Evolutionary conservation across 768 basidiomycete genomes (phyloP).

Genomic region (Suillus weaverae): DNA sequence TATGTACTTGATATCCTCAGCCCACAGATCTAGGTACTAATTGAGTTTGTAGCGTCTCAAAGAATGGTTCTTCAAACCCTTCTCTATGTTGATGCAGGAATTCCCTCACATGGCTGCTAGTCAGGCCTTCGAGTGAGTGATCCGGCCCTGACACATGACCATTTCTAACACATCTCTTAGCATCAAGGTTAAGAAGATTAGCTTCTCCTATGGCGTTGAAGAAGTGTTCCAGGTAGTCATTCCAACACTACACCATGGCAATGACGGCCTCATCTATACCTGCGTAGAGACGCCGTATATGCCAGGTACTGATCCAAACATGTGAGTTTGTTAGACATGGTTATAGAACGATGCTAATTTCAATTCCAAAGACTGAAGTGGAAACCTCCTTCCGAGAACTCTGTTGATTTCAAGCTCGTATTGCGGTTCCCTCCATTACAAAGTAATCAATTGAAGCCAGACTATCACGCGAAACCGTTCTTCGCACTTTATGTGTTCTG

Average conservation of each 20-base stretch:
- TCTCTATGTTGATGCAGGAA: slow-evolving; percentile 64
- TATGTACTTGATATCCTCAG: slow-evolving; percentile 37
- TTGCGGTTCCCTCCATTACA: slow-evolving; percentile 82
- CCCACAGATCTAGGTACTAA: neutral
- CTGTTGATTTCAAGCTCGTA: slow-evolving; percentile 94
- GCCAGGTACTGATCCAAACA: slow-evolving; percentile 81
- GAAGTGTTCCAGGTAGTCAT: slow-evolving; percentile 85
- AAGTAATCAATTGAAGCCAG: slow-evolving; percentile 58
- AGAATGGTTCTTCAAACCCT: slow-evolving; percentile 83
- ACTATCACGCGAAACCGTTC: slow-evolving; percentile 81
- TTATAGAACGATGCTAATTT: slow-evolving; percentile 9
- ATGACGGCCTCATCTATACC: slow-evolving; percentile 96
- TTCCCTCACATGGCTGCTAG: slow-evolving; percentile 62
- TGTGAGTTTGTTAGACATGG: slow-evolving; percentile 50
- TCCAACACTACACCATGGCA: slow-evolving; percentile 83
- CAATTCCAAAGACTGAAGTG: slow-evolving; percentile 76
- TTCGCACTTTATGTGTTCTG: slow-evolving; percentile 84
- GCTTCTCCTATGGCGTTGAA: slow-evolving; percentile 82
- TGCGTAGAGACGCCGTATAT: slow-evolving; percentile 81
- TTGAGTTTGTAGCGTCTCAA: slow-evolving; percentile 47
- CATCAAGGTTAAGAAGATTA: slow-evolving; percentile 85
- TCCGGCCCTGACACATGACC: neutral
- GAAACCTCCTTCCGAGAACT: slow-evolving; percentile 98
- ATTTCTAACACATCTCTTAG: slow-evolving; percentile 39
- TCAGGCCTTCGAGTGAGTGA: slow-evolving; percentile 82